Base-by-base conservation (phyloP, 129 eudicot species). In the Flaveria sonorensis region DNA sequence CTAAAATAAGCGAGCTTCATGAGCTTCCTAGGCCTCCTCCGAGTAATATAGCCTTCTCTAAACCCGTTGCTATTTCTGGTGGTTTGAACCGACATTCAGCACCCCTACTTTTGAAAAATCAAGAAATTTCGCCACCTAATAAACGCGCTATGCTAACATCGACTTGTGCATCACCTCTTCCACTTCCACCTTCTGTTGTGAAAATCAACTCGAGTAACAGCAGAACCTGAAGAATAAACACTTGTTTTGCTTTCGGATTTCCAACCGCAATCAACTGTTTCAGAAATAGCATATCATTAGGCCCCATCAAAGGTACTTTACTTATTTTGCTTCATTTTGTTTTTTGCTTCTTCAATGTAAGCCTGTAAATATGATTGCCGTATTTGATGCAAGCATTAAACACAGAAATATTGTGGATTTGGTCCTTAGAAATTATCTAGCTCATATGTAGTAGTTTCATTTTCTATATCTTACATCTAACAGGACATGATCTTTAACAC, bases 11-110 rank as follows among this genome's bases (percentile, higher is more conserved):
- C 43, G 98, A 91, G 90, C 97, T 89, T 77, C 96, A 89, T 75
- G 97, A 94, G 86, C 97, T 94, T 65, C 98, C 98, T 52, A 86
- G 97, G 60, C 98, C 98, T 10, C 96, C 98, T 16, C 87, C 93
- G 46, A 77, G 78, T 51, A 55, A 59, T 77, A 57, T 79, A 18
- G 48, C 83, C 61, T 60, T 76, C 74, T 80, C 79, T 32, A 90
- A 85, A 85, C 83, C 95, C 4, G 50, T 26, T 39, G 76, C 53
- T 74, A 79, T 87, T 56, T 67, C 87, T 30, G 73, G 76, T 68
- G 81, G 75, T 26, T 67, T 83, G 57, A 55, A 23, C 59, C 91
- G 92, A 50, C 91, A 85, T 87, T 87, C 97, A 21, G 97, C 92
- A 10, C 96, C 98, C 2, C 74, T 87, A 71, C 74, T 32, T 53